phyloP scores from a whole-genome alignment of 192 early-diverging fungal species.

The Coemansia javaensis region DNA sequence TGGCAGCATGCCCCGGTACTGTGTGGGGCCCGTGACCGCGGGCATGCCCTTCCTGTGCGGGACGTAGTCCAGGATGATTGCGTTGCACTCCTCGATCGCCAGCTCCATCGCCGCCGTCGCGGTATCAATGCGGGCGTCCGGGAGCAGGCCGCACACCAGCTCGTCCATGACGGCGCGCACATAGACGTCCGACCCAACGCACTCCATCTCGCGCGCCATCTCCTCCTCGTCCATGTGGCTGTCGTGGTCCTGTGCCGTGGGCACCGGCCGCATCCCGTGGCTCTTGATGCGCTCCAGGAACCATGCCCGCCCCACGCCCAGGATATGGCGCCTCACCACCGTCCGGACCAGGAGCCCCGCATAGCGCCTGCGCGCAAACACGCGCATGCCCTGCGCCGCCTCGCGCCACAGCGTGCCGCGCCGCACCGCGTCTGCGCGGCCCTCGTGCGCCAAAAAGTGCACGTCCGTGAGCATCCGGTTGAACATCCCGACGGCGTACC shows the following conservation, averaged over 20 bases:
- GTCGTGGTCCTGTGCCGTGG: conserved; percentile 15
- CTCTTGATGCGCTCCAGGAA: conserved; percentile 18
- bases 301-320: conserved; percentile 8
- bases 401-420: not conserved
- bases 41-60: not conserved
- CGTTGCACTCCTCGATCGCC: conserved; percentile 39
- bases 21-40: not conserved
- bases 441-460: conserved; percentile 26
- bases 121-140: conserved; percentile 19
- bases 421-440: not conserved
- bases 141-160: conserved; percentile 22
- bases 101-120: conserved; percentile 37
- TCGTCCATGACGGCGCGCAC: conserved; percentile 27
- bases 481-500: conserved; percentile 31
- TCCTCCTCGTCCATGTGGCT: conserved; percentile 22
- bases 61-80: conserved; percentile 8
- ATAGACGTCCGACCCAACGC: conserved; percentile 14
- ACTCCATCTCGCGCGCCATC: conserved; percentile 9
- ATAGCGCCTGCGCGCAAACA: conserved; percentile 21
- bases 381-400: conserved; percentile 1
- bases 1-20: not conserved
- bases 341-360: conserved; percentile 18
- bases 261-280: conserved; percentile 22
- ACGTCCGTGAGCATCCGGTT: conserved; percentile 34
- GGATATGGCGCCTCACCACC: conserved; percentile 19